Evolutionary conservation across 345 rosid genomes (phyloP).

Genomic region (Excoecaria agallocha): DNA sequence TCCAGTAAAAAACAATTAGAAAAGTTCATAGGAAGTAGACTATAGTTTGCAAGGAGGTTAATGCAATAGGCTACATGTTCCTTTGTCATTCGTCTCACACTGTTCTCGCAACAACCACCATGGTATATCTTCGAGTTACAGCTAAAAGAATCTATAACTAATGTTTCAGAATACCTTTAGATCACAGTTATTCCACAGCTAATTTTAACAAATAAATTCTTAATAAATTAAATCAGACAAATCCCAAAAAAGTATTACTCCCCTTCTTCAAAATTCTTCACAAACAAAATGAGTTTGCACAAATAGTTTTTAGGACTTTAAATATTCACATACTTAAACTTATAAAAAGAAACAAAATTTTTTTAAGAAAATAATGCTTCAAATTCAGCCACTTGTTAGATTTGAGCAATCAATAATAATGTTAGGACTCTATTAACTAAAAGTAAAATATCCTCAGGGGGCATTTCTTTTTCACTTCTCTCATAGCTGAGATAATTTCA

Average conservation of each 20-base stretch:
- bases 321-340: not conserved
- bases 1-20: not conserved
- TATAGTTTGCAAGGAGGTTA: not conserved
- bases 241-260: not conserved
- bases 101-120: not conserved
- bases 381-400: not conserved
- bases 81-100: not conserved
- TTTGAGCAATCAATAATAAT: not conserved
- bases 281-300: not conserved
- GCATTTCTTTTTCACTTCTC: not conserved
- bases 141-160: not conserved
- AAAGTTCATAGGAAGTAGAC: constrained; percentile 3
- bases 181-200: not conserved
- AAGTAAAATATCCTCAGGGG: not conserved
- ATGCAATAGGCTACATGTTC: not conserved
- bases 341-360: not conserved
- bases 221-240: not conserved
- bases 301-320: not conserved
- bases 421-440: not conserved
- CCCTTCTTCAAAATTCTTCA: not conserved
- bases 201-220: not conserved
- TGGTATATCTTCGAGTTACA: not conserved
- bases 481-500: not conserved
- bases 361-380: not conserved
- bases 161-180: not conserved